Base-by-base conservation (phyloP, 345 rosid species). In the Gynandropsis gynandra region DNA sequence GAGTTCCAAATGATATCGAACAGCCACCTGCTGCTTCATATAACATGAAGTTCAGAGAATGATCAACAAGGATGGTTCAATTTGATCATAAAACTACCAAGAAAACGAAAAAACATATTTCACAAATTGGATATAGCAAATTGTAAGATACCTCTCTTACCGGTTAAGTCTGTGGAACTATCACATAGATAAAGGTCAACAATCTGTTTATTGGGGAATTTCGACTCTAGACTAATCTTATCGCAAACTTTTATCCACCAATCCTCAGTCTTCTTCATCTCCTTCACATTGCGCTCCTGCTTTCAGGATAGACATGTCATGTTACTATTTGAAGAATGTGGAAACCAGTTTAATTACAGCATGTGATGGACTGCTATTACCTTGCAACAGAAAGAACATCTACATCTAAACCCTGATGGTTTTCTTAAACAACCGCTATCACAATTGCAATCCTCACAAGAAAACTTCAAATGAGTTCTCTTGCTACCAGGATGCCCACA, bases 401-500 rank as follows among this genome's bases (percentile, higher is more conserved):
- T 65, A 49, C 96, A 87, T 63, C 52, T 77, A 68, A 82, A 92
- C 42, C 80, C 80, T 10, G 63, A 62, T 9, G 79, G 64, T 69
- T 78, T 92, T 64, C 69, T 68, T 16, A 47, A 29, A 77, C 98
- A 92, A 24, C 86, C 82, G 29, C 67, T 60, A 24, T 54, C 45
- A 61, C 37, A 54, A 31, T 56, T 64, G 54, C 98, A 92, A 52
- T 65, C 62, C 63, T 76, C 71, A 55, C 98, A 92, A 50, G 78
- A 77, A 41, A 73, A 61, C 72, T 72, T 79, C 27, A 69, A 57
- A 69, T 92, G 98, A 20, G 53, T 69, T 66, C 55, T 79, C 68
- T 81, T 85, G 66, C 64, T 79, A 17, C 95, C 88, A 1, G 86
- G 90, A 71, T 92, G 98, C 57, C 98, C 97, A 72, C 98, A 85